Evolutionary conservation across 495 filamentous ascomycete species (phyloP).

Genomic region (Paragyromitra xinjiangensis): DNA sequence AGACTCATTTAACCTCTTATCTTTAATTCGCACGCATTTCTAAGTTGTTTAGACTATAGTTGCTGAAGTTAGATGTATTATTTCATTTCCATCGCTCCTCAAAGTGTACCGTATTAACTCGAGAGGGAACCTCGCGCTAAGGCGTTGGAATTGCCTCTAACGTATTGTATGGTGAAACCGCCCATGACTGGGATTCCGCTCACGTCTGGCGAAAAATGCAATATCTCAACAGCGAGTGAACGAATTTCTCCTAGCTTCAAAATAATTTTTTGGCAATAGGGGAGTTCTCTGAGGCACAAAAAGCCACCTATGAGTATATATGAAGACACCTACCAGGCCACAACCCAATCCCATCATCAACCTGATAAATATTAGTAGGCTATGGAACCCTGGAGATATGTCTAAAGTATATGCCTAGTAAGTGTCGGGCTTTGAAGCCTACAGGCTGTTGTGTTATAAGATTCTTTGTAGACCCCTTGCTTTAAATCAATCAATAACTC

Average conservation of each 20-base stretch:
- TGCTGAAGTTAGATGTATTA: no score
- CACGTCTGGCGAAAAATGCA: not conserved
- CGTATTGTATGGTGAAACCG: not conserved
- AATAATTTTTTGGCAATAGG: not conserved
- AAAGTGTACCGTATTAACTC: no score
- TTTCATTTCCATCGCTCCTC: no score
- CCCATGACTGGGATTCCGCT: not conserved
- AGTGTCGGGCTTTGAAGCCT: not conserved
- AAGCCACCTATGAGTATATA: not conserved
- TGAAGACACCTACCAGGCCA: not conserved
- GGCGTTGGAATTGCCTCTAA: no score
- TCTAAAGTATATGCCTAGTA: not conserved
- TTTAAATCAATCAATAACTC: not conserved
- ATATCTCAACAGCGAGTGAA: not conserved
- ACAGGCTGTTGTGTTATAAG: not conserved
- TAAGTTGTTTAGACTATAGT: no score
- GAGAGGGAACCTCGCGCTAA: no score
- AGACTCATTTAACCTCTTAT: no score
- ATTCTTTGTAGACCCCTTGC: not conserved
- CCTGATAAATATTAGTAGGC: no score
- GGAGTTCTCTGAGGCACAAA: not conserved
- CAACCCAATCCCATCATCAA: not conserved
- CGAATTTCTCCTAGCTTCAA: not conserved
- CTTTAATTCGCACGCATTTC: no score
- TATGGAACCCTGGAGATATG: no score